These are phyloP conservation scores for Corylus heterophylla DNA, from an alignment of 306 rosid species.

Conservation along the genomic window DNA sequence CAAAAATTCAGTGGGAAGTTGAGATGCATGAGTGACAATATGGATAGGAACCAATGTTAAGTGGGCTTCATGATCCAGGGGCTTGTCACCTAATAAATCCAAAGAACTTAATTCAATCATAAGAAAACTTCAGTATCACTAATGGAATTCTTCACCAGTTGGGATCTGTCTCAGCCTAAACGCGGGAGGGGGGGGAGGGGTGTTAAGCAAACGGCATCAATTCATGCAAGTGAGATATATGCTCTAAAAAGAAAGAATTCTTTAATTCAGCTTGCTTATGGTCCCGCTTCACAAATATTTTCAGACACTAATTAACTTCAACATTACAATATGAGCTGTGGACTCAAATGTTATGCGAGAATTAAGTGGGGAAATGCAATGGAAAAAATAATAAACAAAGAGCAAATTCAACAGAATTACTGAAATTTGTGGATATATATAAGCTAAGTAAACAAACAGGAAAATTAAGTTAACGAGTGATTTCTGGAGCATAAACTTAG, in stretches of 20 bases:
- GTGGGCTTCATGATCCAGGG: constrained; percentile 38
- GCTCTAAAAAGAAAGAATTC: not conserved
- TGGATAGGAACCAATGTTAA: constrained; percentile 55
- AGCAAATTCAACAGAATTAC: not conserved
- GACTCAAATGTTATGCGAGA: too few relatives aligned
- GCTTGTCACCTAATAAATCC: constrained; percentile 46
- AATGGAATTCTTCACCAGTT: not conserved
- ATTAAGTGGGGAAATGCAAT: not conserved
- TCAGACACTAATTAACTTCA: too few relatives aligned
- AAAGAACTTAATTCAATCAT: not conserved
- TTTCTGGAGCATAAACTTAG: not conserved
- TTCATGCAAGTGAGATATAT: not conserved
- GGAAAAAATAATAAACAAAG: not conserved
- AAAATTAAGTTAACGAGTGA: not conserved
- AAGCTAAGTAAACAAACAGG: not conserved
- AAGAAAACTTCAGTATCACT: not conserved
- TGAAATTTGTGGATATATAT: not conserved
- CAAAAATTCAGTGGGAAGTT: constrained; percentile 78
- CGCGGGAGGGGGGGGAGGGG: too few relatives aligned
- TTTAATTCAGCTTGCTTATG: too few relatives aligned
- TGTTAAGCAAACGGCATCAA: not conserved
- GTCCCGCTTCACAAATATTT: too few relatives aligned
- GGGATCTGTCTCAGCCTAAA: not conserved
- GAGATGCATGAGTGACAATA: constrained; percentile 68
- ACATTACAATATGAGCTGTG: too few relatives aligned